Percentiles rank a stretch among this genome's conserved stretches.
Conservation (phyloP, 2,329 filamentous ascomycete genomes). For the Penicillium italicum region DNA sequence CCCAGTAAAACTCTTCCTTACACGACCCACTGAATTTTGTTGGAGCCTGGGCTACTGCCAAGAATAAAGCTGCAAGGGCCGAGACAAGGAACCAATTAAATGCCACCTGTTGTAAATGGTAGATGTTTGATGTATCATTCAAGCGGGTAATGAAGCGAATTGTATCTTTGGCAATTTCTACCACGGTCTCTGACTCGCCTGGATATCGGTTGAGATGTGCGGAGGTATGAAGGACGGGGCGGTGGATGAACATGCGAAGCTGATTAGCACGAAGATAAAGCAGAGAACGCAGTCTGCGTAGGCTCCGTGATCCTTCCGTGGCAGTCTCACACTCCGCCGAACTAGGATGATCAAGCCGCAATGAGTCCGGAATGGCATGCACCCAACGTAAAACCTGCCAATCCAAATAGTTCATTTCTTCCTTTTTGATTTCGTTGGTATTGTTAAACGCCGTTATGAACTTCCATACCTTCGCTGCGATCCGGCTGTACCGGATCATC, state of each 20-base stretch:
- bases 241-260: constrained; percentile 83
- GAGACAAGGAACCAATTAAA: constrained; percentile 66
- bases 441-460: constrained; percentile 70
- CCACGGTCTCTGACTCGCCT: constrained; percentile 64
- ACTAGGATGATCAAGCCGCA: constrained; percentile 57
- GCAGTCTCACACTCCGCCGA: constrained; percentile 43
- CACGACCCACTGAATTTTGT: constrained; percentile 55
- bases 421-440: constrained; percentile 61
- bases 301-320: constrained; percentile 53
- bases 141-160: constrained; percentile 58
- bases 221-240: constrained; percentile 70
- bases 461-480: constrained; percentile 81
- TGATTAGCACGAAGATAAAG: constrained; percentile 86
- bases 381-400: constrained; percentile 83
- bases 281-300: constrained; percentile 72
- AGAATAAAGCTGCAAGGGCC: constrained; percentile 59
- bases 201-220: constrained; percentile 75
- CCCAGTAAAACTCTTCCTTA: constrained; percentile 63
- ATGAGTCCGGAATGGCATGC: constrained; percentile 60
- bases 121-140: constrained; percentile 60
- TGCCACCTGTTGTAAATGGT: constrained; percentile 58
- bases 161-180: constrained; percentile 62
- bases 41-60: constrained; percentile 61
- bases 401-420: constrained; percentile 76
- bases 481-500: constrained; percentile 79